A percentile compares a stretch with the other conserved stretches of the same genome.
Evolutionary conservation across 2,329 filamentous ascomycete genomes (phyloP).

Genomic region (Chaetomiaceae sp.): DNA sequence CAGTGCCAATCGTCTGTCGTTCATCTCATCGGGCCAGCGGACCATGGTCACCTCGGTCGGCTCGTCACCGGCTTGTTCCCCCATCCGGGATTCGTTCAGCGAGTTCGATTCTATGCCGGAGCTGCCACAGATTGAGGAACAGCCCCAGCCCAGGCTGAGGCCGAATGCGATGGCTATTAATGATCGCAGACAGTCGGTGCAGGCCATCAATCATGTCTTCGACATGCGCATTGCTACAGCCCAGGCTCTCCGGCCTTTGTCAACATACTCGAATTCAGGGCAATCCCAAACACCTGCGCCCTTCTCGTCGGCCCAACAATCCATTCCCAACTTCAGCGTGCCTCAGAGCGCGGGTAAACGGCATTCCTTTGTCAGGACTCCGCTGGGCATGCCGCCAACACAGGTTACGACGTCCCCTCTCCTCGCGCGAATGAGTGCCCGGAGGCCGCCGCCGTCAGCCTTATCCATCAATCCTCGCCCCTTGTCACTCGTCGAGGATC

Average conservation of each 20-base stretch:
- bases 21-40: constrained; percentile 55
- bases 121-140: constrained; percentile 23
- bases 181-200: constrained; percentile 49
- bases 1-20: constrained; percentile 53
- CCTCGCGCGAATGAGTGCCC: constrained; percentile 13
- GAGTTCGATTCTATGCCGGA: constrained; percentile 32
- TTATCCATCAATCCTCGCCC: constrained; percentile 45
- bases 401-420: constrained; percentile 12
- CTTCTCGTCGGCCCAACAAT: constrained; percentile 22
- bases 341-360: constrained; percentile 43
- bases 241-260: constrained; percentile 26
- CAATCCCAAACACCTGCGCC: constrained; percentile 11
- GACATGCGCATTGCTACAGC: constrained; percentile 34
- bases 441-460: constrained; percentile 42
- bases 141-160: constrained; percentile 36
- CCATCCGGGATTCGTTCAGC: constrained; percentile 48
- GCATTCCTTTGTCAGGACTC: constrained; percentile 37
- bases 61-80: constrained; percentile 55
- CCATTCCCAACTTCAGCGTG: constrained; percentile 50
- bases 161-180: constrained; percentile 50
- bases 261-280: constrained; percentile 24
- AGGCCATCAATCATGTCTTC: constrained; percentile 40
- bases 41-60: constrained; percentile 55
- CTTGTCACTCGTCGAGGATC: constrained; percentile 51
- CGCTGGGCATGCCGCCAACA: constrained; percentile 13